Base-by-base conservation (phyloP, 371 early-diverging fungal species). In the Mortierella sp. region DNA sequence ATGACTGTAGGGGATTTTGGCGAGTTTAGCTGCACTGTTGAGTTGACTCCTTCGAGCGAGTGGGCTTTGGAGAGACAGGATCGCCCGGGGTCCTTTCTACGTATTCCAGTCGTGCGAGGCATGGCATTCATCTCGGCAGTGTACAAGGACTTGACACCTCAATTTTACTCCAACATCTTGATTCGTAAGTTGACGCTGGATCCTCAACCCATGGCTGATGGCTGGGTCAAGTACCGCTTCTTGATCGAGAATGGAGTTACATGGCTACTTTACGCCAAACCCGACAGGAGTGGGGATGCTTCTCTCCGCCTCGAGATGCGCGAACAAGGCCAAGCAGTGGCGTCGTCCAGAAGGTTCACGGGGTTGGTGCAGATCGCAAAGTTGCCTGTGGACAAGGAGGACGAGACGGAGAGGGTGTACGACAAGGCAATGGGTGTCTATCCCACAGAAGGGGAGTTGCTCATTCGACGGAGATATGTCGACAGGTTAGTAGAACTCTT, bases 301-400 rank as follows among this genome's bases (percentile, higher is more conserved):
- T 37, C 77, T 4, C 69, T 83, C 31, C 16, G 34, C 14, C 69
- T 83, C 28, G 69, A 59, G 54, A 51, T 73, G 73, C 37, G 61
- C 0, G 74, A 54, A 3, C 80, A 86, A 21, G 88, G 84, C 16
- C 69, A 89, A 31, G 78, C 67, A 5, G 69, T 87, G 1, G 86
- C 90, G 0, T 77, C 69, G 2, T 73, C 80, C 0, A 71, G 77
- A 5, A 76, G 55, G 10, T 92, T 89, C 72, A 88, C 82, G 53
- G 93, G 93, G 9, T 54, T 86, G 6, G 82, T 93, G 24, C 91
- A 92, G 24, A 76, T 92, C 4, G 91, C 91, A 0, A 91, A 91
- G 59, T 26, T 91, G 10, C 90, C 92, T 14, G 71, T 74, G 13
- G 77, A 80, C 21, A 80, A 81, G 3, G 77, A 78, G 21, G 70